Conservation (phyloP, 73 alveolate species). For the Paraurostyla sp. region DNA sequence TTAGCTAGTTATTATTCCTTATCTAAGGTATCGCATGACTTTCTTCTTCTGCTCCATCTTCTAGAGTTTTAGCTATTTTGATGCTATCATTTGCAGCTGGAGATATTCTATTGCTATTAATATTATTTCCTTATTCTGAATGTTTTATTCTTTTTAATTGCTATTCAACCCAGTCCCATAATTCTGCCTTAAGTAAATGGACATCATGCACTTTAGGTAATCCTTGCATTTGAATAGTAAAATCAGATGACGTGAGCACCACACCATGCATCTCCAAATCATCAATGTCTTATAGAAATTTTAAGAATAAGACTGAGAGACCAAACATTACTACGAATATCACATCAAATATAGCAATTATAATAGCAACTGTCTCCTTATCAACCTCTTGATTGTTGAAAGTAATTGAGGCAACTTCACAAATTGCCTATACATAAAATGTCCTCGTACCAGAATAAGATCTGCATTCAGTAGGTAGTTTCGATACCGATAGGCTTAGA, state of each 20-base stretch:
- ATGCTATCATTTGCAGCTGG: not conserved
- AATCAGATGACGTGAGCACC: slow-evolving; percentile 45
- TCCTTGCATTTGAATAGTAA: slow-evolving; percentile 43
- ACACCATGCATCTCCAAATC: slow-evolving; percentile 32
- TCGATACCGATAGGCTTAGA: not conserved
- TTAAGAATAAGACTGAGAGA: slow-evolving; percentile 3
- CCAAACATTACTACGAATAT: not conserved
- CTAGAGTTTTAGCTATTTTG: not conserved
- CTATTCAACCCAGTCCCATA: slow-evolving; percentile 43
- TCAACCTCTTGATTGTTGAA: not conserved
- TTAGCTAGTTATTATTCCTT: not conserved
- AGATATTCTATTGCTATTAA: not conserved
- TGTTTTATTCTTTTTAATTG: not conserved
- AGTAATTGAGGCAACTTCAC: slow-evolving; percentile 5
- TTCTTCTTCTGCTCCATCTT: not conserved
- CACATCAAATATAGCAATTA: slow-evolving; percentile 61
- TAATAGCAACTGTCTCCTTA: slow-evolving; percentile 46
- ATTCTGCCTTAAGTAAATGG: slow-evolving; percentile 22
- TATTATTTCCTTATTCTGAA: not conserved
- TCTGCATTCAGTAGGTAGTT: not conserved
- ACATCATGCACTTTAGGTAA: slow-evolving; percentile 50
- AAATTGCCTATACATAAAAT: not conserved
- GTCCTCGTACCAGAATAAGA: not conserved
- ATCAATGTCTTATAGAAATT: not conserved
- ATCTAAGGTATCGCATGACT: not conserved